Conservation (phyloP, 1,284 basidiomycete genomes). For the Puccinia hordei region DNA sequence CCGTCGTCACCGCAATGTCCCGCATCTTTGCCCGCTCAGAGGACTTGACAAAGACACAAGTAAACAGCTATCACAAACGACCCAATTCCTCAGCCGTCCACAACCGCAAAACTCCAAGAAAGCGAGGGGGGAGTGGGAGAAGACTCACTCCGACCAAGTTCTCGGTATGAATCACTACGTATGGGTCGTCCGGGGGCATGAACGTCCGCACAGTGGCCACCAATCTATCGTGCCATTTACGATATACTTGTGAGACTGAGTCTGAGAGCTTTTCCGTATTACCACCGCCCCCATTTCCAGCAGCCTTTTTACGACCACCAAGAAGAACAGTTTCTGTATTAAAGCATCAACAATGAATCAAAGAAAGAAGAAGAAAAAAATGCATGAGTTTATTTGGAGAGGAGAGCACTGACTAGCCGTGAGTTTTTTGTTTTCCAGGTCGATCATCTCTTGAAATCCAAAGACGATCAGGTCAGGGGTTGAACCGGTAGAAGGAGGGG, state of each 20-base stretch:
- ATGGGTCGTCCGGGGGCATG: slow-evolving; percentile 71
- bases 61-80: slow-evolving; percentile 72
- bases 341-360: too few species aligned
- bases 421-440: slow-evolving; percentile 85
- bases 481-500: slow-evolving; percentile 58
- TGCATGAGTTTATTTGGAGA: too few species aligned
- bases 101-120: too few species aligned
- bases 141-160: slow-evolving; percentile 72
- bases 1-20: slow-evolving; percentile 73
- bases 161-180: slow-evolving; percentile 79
- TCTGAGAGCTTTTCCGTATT: slow-evolving; percentile 66
- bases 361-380: background rate
- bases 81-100: too few species aligned
- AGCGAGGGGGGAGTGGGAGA: background rate
- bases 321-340: slow-evolving; percentile 72
- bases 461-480: slow-evolving; percentile 86
- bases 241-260: slow-evolving; percentile 79
- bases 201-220: slow-evolving; percentile 70
- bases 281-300: slow-evolving; percentile 42
- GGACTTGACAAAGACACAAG: slow-evolving; percentile 79
- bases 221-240: slow-evolving; percentile 83
- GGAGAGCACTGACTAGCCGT: slow-evolving; percentile 68
- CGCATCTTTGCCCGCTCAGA: slow-evolving; percentile 67
- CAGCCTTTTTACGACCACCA: slow-evolving; percentile 68
- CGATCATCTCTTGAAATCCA: slow-evolving; percentile 93